A percentile compares a stretch with the other conserved stretches of the same genome.
These are phyloP conservation scores for Nitzschia palea DNA, from an alignment of 108 stramenopile genomes.

Conservation along the genomic window DNA sequence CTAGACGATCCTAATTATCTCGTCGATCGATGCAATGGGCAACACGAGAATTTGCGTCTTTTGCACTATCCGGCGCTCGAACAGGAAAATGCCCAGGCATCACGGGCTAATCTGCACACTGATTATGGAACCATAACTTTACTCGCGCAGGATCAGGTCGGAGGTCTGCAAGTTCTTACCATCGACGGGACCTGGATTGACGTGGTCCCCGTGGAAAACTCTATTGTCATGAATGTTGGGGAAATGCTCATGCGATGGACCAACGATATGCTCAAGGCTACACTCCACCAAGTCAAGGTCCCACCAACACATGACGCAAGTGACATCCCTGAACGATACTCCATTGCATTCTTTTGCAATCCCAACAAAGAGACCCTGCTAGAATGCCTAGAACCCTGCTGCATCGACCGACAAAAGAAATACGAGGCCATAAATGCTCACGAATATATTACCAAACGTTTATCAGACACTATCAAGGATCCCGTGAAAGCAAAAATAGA, in stretches of 20 bases:
- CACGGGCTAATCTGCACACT: slow-evolving; percentile 50
- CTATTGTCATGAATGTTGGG: slow-evolving; percentile 42
- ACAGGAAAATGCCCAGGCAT: neutral
- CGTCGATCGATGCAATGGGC: slow-evolving; percentile 23
- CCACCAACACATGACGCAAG: neutral
- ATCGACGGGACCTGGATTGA: slow-evolving; percentile 51
- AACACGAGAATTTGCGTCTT: slow-evolving; percentile 30
- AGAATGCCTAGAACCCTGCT: slow-evolving; percentile 20
- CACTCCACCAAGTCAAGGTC: slow-evolving; percentile 32
- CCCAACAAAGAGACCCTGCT: slow-evolving; percentile 37
- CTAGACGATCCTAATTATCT: slow-evolving; percentile 21
- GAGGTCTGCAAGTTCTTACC: slow-evolving; percentile 55
- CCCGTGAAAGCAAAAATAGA: slow-evolving; percentile 1
- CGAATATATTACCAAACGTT: slow-evolving; percentile 37
- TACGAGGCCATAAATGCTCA: slow-evolving; percentile 32
- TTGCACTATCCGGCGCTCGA: slow-evolving; percentile 27
- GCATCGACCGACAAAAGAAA: neutral
- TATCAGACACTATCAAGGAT: slow-evolving; percentile 28
- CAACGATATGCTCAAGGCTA: slow-evolving; percentile 29
- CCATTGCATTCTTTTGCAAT: slow-evolving; percentile 52
- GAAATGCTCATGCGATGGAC: slow-evolving; percentile 47
- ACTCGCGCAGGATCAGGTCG: slow-evolving; percentile 52
- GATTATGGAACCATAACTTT: slow-evolving; percentile 62
- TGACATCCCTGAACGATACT: slow-evolving; percentile 35
- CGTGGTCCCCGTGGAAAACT: slow-evolving; percentile 42